Evolutionary conservation across 1,139 yeast species (phyloP).

Genomic region (Kurtzmaniella quercitrusa): DNA sequence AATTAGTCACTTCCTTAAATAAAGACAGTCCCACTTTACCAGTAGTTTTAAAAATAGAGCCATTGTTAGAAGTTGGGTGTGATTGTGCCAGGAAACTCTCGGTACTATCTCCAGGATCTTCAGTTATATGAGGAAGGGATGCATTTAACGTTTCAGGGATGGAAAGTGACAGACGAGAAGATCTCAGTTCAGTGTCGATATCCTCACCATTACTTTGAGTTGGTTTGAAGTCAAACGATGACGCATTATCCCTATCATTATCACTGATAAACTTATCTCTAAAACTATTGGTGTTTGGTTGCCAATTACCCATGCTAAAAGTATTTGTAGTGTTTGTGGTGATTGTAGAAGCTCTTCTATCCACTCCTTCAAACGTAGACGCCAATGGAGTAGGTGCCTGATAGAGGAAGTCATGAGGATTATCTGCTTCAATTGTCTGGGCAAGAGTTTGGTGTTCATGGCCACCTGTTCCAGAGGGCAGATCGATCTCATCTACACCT

Average conservation of each 20-base stretch:
- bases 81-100: constrained; percentile 1
- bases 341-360: constrained; percentile 34
- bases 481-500: background rate
- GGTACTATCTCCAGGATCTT: constrained; percentile 23
- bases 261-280: constrained; percentile 50
- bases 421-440: constrained; percentile 3
- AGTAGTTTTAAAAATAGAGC: background rate
- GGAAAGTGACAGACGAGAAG: constrained; percentile 16
- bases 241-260: constrained; percentile 33
- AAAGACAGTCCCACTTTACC: constrained; percentile 3
- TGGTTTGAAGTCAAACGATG: background rate
- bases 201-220: background rate
- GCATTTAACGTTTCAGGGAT: constrained; percentile 45
- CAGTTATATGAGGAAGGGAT: constrained; percentile 33
- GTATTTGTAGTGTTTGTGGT: constrained; percentile 28
- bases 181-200: background rate
- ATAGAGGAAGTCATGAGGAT: constrained; percentile 1
- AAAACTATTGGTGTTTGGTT: constrained; percentile 46
- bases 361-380: background rate
- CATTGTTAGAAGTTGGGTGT: background rate
- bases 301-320: constrained; percentile 49
- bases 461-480: constrained; percentile 20
- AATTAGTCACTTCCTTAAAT: constrained; percentile 27
- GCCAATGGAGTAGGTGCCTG: constrained; percentile 4
- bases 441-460: constrained; percentile 4